These are phyloP conservation scores for Penicillium palitans DNA, from an alignment of 2,329 filamentous ascomycete species.

Conservation along the genomic window DNA sequence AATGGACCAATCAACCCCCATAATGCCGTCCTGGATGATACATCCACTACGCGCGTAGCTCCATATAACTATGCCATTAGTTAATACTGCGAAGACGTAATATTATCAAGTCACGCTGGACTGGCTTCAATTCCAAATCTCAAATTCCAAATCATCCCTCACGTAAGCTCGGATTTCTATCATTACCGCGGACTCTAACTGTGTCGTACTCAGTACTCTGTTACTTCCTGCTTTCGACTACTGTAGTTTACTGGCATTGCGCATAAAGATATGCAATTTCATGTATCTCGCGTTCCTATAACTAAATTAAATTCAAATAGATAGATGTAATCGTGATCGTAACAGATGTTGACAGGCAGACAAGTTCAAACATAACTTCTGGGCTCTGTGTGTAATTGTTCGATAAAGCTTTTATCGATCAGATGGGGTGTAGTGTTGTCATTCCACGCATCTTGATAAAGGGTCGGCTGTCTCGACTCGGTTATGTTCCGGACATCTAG, in stretches of 20 bases:
- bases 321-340: too few species aligned
- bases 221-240: not conserved
- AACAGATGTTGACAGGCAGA: too few species aligned
- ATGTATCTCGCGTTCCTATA: not conserved
- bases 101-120: not conserved
- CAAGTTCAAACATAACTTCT: too few species aligned
- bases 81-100: not conserved
- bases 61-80: not conserved
- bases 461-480: too few species aligned
- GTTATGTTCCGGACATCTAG: too few species aligned
- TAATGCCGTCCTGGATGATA: constrained; percentile 2
- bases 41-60: not conserved
- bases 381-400: too few species aligned
- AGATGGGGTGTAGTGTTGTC: too few species aligned
- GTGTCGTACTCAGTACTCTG: not conserved
- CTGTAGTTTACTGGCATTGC: not conserved
- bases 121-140: not conserved
- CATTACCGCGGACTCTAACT: not conserved
- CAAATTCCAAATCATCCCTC: constrained; percentile 1
- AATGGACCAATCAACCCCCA: constrained; percentile 11
- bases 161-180: not conserved
- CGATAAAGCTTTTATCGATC: too few species aligned
- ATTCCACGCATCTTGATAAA: too few species aligned
- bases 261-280: not conserved
- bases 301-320: too few species aligned